Evolutionary conservation across 108 stramenopile species (phyloP), one percentile per base, ranked within the genome.

Genomic region (Stephanodiscus minutulus): DNA sequence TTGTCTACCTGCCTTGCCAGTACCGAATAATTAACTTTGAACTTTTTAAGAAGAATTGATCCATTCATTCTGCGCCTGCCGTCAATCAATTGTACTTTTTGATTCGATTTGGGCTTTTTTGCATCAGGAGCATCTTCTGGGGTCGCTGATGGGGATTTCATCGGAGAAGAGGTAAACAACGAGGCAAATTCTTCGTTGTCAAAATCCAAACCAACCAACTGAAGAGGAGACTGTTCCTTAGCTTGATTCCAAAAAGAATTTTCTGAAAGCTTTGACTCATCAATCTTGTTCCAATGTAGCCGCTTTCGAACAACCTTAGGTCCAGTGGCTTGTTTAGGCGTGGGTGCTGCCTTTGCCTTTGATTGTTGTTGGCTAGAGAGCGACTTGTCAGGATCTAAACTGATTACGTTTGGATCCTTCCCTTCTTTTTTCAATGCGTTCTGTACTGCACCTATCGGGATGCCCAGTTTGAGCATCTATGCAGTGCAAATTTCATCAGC

Each of bases 151-250:
- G 60, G 44, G 56, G 62, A 76, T 43, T 60, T 73, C 21, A 66
- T 63, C 15, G 3, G 10, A 41, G 64, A 62, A 15, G 72, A 65
- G 33, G 74, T 80, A 55, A 86, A 86, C 52, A 86, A 31, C 17
- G 80, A 74, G 5, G 81, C 80, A 70, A 86, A 86, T 69, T 86
- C 86, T 48, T 84, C 86, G 39, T 75, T 74, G 53, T 86, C 86
- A n/a, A 83, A 43, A 47, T 86, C 83, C 41, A 86, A 49, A 21
- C 83, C 79, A 22, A 76, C 71, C 31, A 77, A 76, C 18, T 78
- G 35, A 29, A 78, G 78, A 36, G 78, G 74, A 41, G 63, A 58
- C 12, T 70, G 61, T 17, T 64, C 76, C 20, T 78, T 73, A 9
- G 77, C 83, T 25, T 82, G 72, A 43, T 80, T 81, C 86, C 86